phyloP scores from a whole-genome alignment of 2,329 filamentous ascomycete species.

The Cephalotrichum gorgonifer region DNA sequence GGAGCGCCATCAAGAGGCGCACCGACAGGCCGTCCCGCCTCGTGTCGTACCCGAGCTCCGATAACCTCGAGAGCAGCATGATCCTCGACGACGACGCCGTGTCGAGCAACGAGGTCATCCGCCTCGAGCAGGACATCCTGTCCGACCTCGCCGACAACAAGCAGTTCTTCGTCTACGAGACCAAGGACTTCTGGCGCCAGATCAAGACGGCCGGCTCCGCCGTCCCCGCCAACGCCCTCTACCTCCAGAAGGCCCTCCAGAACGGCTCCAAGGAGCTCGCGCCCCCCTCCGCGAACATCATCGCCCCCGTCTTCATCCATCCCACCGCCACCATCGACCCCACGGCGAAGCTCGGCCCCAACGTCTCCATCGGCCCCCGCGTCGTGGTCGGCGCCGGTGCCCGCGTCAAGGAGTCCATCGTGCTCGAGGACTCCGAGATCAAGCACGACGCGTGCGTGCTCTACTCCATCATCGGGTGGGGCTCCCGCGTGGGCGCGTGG shows the following conservation, averaged over 20 bases:
- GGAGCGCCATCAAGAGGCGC: constrained; percentile 88
- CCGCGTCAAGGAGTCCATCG: constrained; percentile 90
- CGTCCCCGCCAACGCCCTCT: constrained; percentile 91
- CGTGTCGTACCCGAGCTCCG: constrained; percentile 89
- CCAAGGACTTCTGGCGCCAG: constrained; percentile 98
- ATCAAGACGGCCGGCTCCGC: constrained; percentile 98
- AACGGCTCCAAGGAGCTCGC: constrained; percentile 71
- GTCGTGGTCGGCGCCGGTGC: constrained; percentile 75
- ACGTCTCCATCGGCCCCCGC: constrained; percentile 91
- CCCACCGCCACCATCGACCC: constrained; percentile 83
- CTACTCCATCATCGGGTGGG: constrained; percentile 96
- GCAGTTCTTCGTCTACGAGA: constrained; percentile 97
- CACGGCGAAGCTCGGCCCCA: constrained; percentile 91
- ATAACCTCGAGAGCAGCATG: constrained; percentile 69
- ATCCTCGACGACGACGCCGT: constrained; percentile 55
- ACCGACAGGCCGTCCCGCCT: constrained; percentile 75
- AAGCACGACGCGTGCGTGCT: constrained; percentile 94
- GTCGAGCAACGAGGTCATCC: constrained; percentile 75
- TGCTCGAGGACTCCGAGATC: constrained; percentile 89
- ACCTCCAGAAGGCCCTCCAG: constrained; percentile 90
- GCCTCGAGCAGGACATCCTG: constrained; percentile 93
- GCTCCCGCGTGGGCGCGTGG: constrained; percentile 94
- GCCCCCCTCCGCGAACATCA: constrained; percentile 72
- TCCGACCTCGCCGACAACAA: constrained; percentile 93
- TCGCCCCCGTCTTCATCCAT: constrained; percentile 92